Conservation (phyloP, 169 alveolate genomes). For the Eimeria necatrix region DNA sequence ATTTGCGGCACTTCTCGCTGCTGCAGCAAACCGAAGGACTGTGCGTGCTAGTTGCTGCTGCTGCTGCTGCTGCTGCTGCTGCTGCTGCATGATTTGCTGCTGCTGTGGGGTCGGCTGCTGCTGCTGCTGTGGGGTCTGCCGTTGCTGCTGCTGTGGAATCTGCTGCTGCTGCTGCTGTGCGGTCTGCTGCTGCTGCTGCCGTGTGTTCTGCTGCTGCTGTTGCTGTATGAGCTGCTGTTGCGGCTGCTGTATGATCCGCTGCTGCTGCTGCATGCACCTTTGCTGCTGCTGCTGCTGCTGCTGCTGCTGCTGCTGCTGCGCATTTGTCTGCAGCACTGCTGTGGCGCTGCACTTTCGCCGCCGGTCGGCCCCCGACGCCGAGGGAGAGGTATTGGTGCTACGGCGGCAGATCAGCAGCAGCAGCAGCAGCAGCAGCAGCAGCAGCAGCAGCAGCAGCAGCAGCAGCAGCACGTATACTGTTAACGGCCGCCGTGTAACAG, state of each 20-base stretch:
- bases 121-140: too few species aligned
- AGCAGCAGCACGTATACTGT: constrained; percentile 52
- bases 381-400: constrained; percentile 36
- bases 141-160: background rate
- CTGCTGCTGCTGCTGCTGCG: constrained; percentile 23
- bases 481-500: constrained; percentile 15
- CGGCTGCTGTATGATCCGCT: background rate
- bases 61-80: too few species aligned
- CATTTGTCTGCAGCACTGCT: constrained; percentile 35
- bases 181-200: constrained; percentile 50
- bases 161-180: background rate
- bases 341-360: constrained; percentile 58
- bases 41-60: too few species aligned
- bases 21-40: too few species aligned
- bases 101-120: too few species aligned
- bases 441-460: constrained; percentile 62
- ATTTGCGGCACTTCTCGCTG: constrained; percentile 53
- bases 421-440: too few species aligned
- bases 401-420: constrained; percentile 59
- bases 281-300: constrained; percentile 14
- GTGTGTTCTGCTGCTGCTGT: background rate
- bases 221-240: background rate
- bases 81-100: too few species aligned
- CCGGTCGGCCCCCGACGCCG: constrained; percentile 23
- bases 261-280: background rate